These are phyloP conservation scores for Brassica nigra DNA, from an alignment of 345 rosid genomes.

Conservation along the genomic window DNA sequence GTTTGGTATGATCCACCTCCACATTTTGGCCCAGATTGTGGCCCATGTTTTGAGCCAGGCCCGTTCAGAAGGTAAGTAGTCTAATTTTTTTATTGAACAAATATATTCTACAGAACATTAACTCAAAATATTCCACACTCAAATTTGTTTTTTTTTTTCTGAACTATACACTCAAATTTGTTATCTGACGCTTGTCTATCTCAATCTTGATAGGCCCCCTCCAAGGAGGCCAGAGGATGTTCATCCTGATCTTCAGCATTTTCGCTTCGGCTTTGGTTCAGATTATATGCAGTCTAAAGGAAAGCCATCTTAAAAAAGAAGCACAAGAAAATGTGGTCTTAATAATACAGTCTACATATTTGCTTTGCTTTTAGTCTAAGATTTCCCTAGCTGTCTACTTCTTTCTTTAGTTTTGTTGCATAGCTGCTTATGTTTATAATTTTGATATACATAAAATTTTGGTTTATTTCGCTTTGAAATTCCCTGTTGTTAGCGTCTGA, in stretches of 20 bases:
- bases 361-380: not conserved
- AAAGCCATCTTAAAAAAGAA: constrained; percentile 6
- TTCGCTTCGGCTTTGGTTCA: constrained; percentile 43
- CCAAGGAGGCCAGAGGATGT: constrained; percentile 53
- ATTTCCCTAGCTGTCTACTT: not conserved
- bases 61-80: constrained; percentile 64
- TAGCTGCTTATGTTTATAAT: constrained; percentile 15
- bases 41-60: constrained; percentile 89
- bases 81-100: not conserved
- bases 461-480: not conserved
- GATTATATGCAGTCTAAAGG: constrained; percentile 52
- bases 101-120: not conserved
- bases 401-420: not conserved
- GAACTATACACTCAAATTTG: not conserved
- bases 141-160: not conserved
- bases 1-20: constrained; percentile 79
- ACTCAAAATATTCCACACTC: not conserved
- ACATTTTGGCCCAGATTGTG: constrained; percentile 32
- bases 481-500: not conserved
- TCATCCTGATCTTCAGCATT: constrained; percentile 81
- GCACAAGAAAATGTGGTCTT: not conserved
- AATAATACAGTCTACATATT: not conserved
- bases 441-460: constrained; percentile 6
- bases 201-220: constrained; percentile 49
- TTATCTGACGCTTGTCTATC: constrained; percentile 11